Evolutionary conservation across 2,329 filamentous ascomycete species (phyloP).

Genomic region (Lecanicillium sp.): DNA sequence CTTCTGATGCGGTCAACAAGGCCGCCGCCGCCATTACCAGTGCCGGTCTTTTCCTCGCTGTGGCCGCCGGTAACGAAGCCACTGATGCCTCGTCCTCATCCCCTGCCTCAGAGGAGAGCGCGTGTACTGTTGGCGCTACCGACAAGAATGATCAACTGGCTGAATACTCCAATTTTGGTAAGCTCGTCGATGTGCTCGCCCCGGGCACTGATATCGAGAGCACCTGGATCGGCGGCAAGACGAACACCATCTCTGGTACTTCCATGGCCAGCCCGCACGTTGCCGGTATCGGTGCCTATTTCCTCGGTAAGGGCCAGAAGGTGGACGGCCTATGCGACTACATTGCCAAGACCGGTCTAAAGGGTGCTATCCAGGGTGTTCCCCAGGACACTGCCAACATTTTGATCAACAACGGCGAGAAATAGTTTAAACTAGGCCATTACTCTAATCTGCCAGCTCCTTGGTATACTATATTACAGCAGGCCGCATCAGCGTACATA

Average conservation of each 20-base stretch:
- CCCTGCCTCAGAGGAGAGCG: constrained; percentile 38
- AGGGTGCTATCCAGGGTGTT: constrained; percentile 30
- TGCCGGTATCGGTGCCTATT: constrained; percentile 35
- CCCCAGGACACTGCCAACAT: constrained; percentile 28
- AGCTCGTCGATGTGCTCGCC: constrained; percentile 34
- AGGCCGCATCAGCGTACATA: too few species aligned
- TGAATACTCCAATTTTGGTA: constrained; percentile 44
- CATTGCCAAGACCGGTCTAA: constrained; percentile 33
- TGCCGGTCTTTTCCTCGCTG: constrained; percentile 42
- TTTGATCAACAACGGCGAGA: constrained; percentile 27
- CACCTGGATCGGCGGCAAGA: constrained; percentile 37
- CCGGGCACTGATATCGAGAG: constrained; percentile 35
- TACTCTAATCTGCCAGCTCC: too few species aligned
- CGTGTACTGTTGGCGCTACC: constrained; percentile 45
- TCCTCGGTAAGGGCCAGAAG: constrained; percentile 39
- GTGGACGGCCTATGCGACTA: constrained; percentile 30
- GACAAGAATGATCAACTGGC: constrained; percentile 32
- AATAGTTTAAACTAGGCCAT: too few species aligned
- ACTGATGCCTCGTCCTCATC: constrained; percentile 37
- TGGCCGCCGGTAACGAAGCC: constrained; percentile 45
- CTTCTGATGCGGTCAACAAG: constrained; percentile 38
- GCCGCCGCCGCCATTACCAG: constrained; percentile 37
- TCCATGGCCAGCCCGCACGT: constrained; percentile 38
- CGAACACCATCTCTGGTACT: constrained; percentile 34
- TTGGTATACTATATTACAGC: too few species aligned